Conservation (phyloP, 2,329 filamentous ascomycete species). For the Alternaria ethzedia region DNA sequence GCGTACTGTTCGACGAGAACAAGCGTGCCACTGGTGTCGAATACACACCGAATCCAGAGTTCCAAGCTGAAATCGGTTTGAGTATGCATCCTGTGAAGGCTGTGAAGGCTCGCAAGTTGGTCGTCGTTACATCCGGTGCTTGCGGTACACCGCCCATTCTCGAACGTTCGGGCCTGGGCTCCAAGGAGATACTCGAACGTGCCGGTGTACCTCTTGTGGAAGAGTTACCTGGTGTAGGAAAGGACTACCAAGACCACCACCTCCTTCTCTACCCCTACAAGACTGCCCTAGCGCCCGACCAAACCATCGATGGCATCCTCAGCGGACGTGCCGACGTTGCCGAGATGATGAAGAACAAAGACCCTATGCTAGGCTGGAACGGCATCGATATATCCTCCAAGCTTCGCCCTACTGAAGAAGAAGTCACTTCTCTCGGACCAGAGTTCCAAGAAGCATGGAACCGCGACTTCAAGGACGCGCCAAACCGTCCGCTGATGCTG, state of each 20-base stretch:
- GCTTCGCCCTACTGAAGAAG: conserved; percentile 60
- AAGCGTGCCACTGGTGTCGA: conserved; percentile 66
- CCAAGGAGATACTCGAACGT: conserved; percentile 55
- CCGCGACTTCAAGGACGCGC: conserved; percentile 57
- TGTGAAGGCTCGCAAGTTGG: conserved; percentile 62
- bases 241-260: conserved; percentile 69
- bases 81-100: conserved; percentile 44
- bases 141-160: conserved; percentile 63
- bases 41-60: conserved; percentile 58
- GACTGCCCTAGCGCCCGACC: conserved; percentile 52
- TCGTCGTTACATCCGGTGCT: conserved; percentile 60
- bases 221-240: conserved; percentile 67
- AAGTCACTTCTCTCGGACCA: conserved; percentile 60
- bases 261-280: conserved; percentile 62
- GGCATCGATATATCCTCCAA: conserved; percentile 63
- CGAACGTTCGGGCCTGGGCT: conserved; percentile 68
- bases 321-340: conserved; percentile 56
- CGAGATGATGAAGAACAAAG: conserved; percentile 55
- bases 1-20: conserved; percentile 61
- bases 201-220: conserved; percentile 61
- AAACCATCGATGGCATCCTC: conserved; percentile 63
- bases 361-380: conserved; percentile 65
- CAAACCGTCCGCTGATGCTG: conserved; percentile 59
- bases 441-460: conserved; percentile 63
- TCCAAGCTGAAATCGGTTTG: conserved; percentile 37